A percentile compares a stretch with the other conserved stretches of the same genome.
Conservation (phyloP, 73 alveolate genomes). For the Paramecium sonneborni region DNA sequence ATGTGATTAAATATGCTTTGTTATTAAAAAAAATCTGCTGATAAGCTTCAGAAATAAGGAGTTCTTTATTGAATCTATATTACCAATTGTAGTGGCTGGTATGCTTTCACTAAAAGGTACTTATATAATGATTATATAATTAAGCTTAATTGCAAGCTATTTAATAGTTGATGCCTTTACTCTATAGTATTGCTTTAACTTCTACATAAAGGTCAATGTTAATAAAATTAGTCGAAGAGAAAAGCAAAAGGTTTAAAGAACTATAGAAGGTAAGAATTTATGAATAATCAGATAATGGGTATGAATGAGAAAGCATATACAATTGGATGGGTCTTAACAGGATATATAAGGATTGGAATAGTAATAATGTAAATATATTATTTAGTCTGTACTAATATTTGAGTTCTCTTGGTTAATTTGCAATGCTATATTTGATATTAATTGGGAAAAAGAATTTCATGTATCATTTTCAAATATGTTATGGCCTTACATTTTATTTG, state of each 20-base stretch:
- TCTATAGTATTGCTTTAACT: background rate
- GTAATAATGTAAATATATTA: background rate
- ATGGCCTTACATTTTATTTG: conserved; percentile 50
- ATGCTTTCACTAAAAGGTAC: conserved; percentile 35
- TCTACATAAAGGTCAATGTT: conserved; percentile 54
- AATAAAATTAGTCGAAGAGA: conserved; percentile 63
- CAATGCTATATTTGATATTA: background rate
- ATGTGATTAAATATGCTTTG: background rate
- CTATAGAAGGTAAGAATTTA: conserved; percentile 18
- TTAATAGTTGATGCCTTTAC: conserved; percentile 34
- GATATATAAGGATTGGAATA: conserved; percentile 4
- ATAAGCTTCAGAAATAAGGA: conserved; percentile 21
- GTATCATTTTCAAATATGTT: background rate
- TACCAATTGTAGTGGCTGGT: conserved; percentile 35
- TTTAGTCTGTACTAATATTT: background rate
- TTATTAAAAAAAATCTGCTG: conserved; percentile 32
- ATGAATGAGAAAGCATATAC: background rate
- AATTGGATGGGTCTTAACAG: conserved; percentile 38
- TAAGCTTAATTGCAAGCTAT: conserved; percentile 27
- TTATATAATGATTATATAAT: background rate
- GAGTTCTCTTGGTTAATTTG: background rate
- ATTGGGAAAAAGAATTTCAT: conserved; percentile 45
- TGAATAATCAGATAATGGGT: background rate
- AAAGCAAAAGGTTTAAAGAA: conserved; percentile 65
- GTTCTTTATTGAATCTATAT: background rate